Base-by-base conservation (phyloP, 163 green algal species). In the Chlamydomonas reinhardtii region DNA sequence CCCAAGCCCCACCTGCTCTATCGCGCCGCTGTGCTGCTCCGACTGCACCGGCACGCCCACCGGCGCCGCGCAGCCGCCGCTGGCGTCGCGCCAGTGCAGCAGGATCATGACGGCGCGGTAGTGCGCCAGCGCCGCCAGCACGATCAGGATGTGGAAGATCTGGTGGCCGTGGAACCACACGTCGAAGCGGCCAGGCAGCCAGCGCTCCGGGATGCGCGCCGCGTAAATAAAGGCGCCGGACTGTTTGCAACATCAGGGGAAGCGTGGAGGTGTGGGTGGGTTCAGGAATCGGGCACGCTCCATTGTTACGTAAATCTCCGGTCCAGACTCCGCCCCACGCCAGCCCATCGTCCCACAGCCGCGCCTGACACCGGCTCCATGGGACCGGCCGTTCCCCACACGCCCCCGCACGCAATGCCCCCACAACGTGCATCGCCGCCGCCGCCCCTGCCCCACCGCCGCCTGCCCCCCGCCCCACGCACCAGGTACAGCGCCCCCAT, bases 401-500 rank as follows among this genome's bases (percentile, higher is more conserved):
- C 62, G 6, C 27, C 62, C 35, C 62, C 25, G 24, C 25, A 12
- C 27, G 27, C 2, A 27, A 29, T 8, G 39, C 39, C 5, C 39
- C 5, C 39, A 48, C 25, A 27, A 34, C 2, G 17, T 29, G 6
- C 27, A 22, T 20, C 62, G 4, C 4, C 25, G 12, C 27, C 2
- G 4, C 27, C 4, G 27, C 62, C 4, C 27, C 35, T 35, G 62
- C 62, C 29, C 0, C 62, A 0, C 25, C 5, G 5, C 27, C 25
- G 12, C 12, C 27, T 5, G 9, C n/a, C 31, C 66, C 3, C 69
- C 22, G 12, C 5, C 22, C 12, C 25, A 62, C 91, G 74, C 72
- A 97, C 92, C 76, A 99, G 85, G 91, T 99, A 99, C 34, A 96
- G 89, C 3, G 82, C 76, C 0, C 95, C 97, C 97, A 99, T 99